Evolutionary conservation across 371 early-diverging fungal genomes (phyloP), one percentile per base, ranked within the genome.

Genomic region (Coemansia sp.): DNA sequence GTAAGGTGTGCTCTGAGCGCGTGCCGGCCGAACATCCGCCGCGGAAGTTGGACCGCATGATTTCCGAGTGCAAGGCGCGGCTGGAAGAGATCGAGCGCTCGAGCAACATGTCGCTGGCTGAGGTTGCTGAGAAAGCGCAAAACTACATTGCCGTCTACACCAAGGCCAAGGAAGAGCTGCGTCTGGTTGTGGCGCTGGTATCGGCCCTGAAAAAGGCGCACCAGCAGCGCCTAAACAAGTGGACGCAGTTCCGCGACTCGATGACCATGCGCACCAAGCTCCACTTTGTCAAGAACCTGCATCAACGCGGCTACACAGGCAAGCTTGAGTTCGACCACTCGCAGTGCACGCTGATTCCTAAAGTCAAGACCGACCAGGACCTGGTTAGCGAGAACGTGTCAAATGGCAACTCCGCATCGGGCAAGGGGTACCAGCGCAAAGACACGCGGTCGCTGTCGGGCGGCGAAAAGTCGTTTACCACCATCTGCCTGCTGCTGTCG

Each of bases 391-490:
- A 70, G 71, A 53, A 44, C n/a, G 50, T 29, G 0, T 33, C 61
- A 7, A 60, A 46, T n/a, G 55, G 46, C 40, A 32, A 16, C 16
- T 34, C 60, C 11, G 42, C 39, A 7, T n/a, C 60, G 12, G 33
- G 11, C 14, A 18, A 54, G 7, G 40, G 53, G 14, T 49, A 47
- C 40, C 61, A 67, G 49, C 86, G 91, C 56, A 94, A 93, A 69
- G 95, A 96, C 72, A 90, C 94, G 11, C 88, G 86, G 58, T 90
- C 92, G 2, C 84, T 99, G 9, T 94, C 95, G 24, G 99, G 99
- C 12, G 99, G 99, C 39, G 99, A 99, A 81, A 97, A 99, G 77
- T 95, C 96, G n/a, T 99, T 94, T 71, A 91, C 98, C 0, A 97
- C 98, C 18, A 88, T 99, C 39, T 99, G 98, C 75, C 81, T 99